phyloP scores from a whole-genome alignment of 352 stramenopile genomes.

The Thalassiosira livingstoniorum region DNA sequence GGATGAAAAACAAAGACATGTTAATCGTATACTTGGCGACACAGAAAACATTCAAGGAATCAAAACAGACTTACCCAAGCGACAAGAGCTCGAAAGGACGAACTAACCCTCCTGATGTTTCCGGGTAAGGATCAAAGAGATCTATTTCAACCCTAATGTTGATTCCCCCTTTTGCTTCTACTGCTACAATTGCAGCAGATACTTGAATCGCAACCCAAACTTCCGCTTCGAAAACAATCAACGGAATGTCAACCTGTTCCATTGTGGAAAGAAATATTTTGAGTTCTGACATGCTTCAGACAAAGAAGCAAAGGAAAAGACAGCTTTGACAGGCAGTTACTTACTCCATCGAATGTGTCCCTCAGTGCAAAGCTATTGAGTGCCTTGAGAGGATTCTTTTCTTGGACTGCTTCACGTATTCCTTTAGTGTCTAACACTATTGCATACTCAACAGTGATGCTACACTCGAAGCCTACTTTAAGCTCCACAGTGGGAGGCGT shows the following conservation, averaged over 20 bases:
- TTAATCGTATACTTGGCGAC: too few species aligned
- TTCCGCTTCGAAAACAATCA: slow-evolving; percentile 33
- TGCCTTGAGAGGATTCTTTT: slow-evolving; percentile 52
- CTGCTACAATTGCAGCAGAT: slow-evolving; percentile 44
- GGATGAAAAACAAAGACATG: neutral
- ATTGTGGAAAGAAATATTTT: too few species aligned
- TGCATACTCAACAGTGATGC: slow-evolving; percentile 27
- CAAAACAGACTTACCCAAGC: neutral
- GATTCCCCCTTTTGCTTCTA: slow-evolving; percentile 33
- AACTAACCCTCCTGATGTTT: slow-evolving; percentile 42
- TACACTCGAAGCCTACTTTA: slow-evolving; percentile 34
- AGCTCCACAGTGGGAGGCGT: slow-evolving; percentile 28
- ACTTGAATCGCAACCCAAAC: slow-evolving; percentile 23
- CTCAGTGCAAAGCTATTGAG: slow-evolving; percentile 55
- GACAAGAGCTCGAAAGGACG: slow-evolving; percentile 49
- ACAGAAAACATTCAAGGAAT: too few species aligned
- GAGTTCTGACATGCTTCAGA: too few species aligned
- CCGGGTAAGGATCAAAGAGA: slow-evolving; percentile 56
- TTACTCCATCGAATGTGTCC: slow-evolving; percentile 53
- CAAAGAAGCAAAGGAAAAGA: too few species aligned
- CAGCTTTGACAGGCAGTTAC: too few species aligned
- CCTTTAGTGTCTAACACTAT: slow-evolving; percentile 48
- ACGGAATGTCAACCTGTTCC: slow-evolving; percentile 45
- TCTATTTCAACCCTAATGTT: slow-evolving; percentile 39
- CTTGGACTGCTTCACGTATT: slow-evolving; percentile 46